phyloP scores from a whole-genome alignment of 495 filamentous ascomycete genomes.

The Penicillium crystallinum region DNA sequence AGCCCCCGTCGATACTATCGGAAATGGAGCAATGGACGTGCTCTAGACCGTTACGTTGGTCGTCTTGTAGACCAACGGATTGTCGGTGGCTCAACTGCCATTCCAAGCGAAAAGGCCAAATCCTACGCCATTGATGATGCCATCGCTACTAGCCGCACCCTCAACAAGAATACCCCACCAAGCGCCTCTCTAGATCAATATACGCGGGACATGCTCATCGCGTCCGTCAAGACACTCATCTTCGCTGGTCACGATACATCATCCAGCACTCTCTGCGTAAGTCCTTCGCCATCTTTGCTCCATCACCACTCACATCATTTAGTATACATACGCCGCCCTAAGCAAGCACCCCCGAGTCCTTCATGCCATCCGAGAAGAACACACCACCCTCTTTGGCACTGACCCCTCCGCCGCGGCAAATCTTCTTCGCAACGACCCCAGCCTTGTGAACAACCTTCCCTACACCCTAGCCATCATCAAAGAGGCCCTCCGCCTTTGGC shows the following conservation, averaged over 20 bases:
- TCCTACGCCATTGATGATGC: constrained; percentile 1
- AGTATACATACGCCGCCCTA: constrained; percentile 41
- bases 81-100: neutral
- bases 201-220: neutral
- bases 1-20: constrained; percentile 1
- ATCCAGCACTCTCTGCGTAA: constrained; percentile 26
- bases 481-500: constrained; percentile 43
- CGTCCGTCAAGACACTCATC: constrained; percentile 17
- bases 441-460: constrained; percentile 35
- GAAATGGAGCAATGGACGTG: constrained; percentile 1
- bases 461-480: constrained; percentile 47
- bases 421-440: constrained; percentile 26
- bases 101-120: neutral
- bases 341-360: constrained; percentile 37
- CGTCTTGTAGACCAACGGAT: neutral
- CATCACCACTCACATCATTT: constrained; percentile 30
- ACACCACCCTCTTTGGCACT: constrained; percentile 34
- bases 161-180: neutral
- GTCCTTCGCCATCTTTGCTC: neutral
- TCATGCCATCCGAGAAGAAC: constrained; percentile 36
- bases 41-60: constrained; percentile 3
- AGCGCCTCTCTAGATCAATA: neutral
- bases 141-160: neutral
- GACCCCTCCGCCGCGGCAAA: constrained; percentile 17
- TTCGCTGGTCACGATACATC: constrained; percentile 31